Percentiles rank a stretch among this genome's conserved stretches.
Conservation (phyloP, 1,284 basidiomycete species). For the Neotropicomus parvogracilis region DNA sequence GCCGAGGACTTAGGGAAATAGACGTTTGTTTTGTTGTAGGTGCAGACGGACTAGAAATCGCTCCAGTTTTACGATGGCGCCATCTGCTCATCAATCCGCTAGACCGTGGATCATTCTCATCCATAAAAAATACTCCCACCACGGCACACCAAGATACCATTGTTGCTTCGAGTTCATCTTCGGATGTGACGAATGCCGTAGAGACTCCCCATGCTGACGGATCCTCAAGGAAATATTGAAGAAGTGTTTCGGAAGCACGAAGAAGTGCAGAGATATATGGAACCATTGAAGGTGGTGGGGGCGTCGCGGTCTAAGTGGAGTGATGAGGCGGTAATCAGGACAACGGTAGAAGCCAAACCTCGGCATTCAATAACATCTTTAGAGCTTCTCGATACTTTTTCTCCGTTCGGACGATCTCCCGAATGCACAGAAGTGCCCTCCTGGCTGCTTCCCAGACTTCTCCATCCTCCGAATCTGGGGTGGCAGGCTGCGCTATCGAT, state of each 20-base stretch:
- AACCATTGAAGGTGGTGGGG: slow-evolving; percentile 53
- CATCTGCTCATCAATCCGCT: slow-evolving; percentile 17
- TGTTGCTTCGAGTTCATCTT: slow-evolving; percentile 52
- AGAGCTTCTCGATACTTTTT: slow-evolving; percentile 56
- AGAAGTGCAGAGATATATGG: slow-evolving; percentile 50
- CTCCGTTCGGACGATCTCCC: slow-evolving; percentile 66
- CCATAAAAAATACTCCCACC: slow-evolving; percentile 56
- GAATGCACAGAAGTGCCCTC: slow-evolving; percentile 53
- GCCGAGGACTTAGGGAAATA: slow-evolving; percentile 5
- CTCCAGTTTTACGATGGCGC: slow-evolving; percentile 25
- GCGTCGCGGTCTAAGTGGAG: slow-evolving; percentile 33
- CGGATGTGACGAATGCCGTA: slow-evolving; percentile 51
- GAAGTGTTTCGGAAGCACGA: slow-evolving; percentile 44
- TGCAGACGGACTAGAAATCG: slow-evolving; percentile 4
- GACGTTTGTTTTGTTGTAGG: slow-evolving; percentile 7
- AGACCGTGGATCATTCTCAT: slow-evolving; percentile 14
- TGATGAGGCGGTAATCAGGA: slow-evolving; percentile 3
- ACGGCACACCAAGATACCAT: slow-evolving; percentile 61
- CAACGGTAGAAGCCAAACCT: slow-evolving; percentile 32
- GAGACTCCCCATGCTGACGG: slow-evolving; percentile 62
- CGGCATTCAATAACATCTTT: slow-evolving; percentile 39
- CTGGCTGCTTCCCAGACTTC: slow-evolving; percentile 52
- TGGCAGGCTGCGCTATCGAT: slow-evolving; percentile 7
- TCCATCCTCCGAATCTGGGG: slow-evolving; percentile 28
- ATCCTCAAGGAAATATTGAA: slow-evolving; percentile 50